These are phyloP conservation scores for Naganishia onofrii DNA, from an alignment of 768 basidiomycete genomes.

Conservation along the genomic window DNA sequence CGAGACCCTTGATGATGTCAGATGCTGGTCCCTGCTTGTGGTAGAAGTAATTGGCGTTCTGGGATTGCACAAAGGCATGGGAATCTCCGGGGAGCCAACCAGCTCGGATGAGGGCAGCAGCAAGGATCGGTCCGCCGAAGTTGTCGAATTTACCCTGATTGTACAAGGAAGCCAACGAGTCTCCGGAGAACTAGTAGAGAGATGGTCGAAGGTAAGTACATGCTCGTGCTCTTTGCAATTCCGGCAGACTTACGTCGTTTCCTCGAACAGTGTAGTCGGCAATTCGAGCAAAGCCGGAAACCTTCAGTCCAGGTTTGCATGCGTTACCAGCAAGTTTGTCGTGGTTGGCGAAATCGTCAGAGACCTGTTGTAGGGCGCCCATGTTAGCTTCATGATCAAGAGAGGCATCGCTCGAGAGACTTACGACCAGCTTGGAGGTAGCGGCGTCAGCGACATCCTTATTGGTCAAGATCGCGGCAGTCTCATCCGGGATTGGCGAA, in stretches of 20 bases:
- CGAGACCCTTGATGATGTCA: neutral
- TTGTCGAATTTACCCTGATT: slow-evolving; percentile 18
- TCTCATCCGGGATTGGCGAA: neutral
- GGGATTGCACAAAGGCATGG: neutral
- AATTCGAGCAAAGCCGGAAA: slow-evolving; percentile 13
- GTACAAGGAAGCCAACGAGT: neutral
- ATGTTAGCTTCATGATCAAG: no score
- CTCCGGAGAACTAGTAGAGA: slow-evolving; percentile 6
- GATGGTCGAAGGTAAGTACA: neutral
- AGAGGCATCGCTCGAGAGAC: neutral
- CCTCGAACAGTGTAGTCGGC: slow-evolving; percentile 11
- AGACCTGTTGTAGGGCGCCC: no score
- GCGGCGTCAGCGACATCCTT: neutral
- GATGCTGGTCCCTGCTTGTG: neutral
- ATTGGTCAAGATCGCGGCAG: neutral
- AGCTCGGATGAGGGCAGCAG: neutral
- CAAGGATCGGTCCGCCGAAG: slow-evolving; percentile 12
- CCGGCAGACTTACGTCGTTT: neutral
- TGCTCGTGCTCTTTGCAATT: no score
- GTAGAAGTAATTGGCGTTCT: slow-evolving; percentile 18
- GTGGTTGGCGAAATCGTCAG: no score
- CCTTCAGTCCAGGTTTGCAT: neutral
- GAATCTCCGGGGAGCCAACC: neutral
- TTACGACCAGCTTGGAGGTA: neutral
- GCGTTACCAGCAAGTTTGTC: neutral